Base-by-base conservation (phyloP, 106 monocot species). In the Acorus calamus region DNA sequence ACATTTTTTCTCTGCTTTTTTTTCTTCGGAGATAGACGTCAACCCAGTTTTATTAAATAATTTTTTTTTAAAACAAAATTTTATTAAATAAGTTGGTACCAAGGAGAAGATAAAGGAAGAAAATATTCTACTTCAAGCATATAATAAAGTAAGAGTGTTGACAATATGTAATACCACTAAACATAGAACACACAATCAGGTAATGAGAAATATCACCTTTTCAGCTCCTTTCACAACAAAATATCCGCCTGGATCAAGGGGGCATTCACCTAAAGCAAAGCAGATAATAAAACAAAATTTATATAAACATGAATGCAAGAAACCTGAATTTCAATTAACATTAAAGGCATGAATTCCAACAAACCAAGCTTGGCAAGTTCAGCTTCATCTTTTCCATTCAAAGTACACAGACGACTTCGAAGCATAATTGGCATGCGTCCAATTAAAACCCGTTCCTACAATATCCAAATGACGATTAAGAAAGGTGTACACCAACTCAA, bases 161-260 rank as follows among this genome's bases (percentile, higher is more conserved):
- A n/a, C n/a, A n/a, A n/a, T n/a, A n/a, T n/a, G n/a, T n/a, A n/a
- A n/a, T n/a, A n/a, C n/a, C n/a, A n/a, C n/a, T n/a, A n/a, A n/a
- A n/a, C n/a, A n/a, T n/a, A n/a, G n/a, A n/a, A n/a, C n/a, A n/a
- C n/a, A n/a, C n/a, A n/a, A n/a, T 8, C 8, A 2, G 4, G 5
- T 8, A 66, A 58, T n/a, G 6, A 4, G n/a, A 65, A 42, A 56
- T 51, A 53, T 57, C 66, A 93, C 93, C 91, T 89, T 96, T 65
- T 96, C 96, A 58, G 81, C 85, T 74, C 96, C 96, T 70, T 83
- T 96, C 11, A 87, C 82, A 69, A 96, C 57, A 70, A 96, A 96
- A 67, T 96, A 96, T 14, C 96, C 96, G 41, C 96, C 96, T 50
- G 90, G 96, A 81, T 96, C 96, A 74, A 96, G 96, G 68, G 96